Evolutionary conservation across 2,329 filamentous ascomycete genomes (phyloP), one percentile per base, ranked within the genome.

Genomic region (Aspergillus uvarum): DNA sequence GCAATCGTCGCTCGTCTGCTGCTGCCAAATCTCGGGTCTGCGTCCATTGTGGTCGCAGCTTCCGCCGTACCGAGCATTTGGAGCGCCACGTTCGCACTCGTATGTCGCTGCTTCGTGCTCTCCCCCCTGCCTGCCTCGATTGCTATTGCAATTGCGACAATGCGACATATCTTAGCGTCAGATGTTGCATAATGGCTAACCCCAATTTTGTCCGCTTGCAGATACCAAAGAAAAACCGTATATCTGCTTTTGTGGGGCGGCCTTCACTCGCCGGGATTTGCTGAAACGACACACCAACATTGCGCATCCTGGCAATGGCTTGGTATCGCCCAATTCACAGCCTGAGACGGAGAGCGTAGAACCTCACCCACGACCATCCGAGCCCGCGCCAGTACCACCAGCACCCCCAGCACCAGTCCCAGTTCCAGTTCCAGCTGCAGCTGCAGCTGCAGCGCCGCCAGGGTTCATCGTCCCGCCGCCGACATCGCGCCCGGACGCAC

Each of bases 191-290:
- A 24, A 21, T 7, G 19, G 22, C n/a, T 49, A 29, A 51, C 14
- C 14, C 47, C 24, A 56, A 21, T 19, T 63, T 69, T 54, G 67
- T 53, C 53, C 48, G 31, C 54, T 42, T 22, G 24, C 57, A 74
- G 72, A 74, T 59, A 74, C 72, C 24, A 74, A 74, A 52, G 72
- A 74, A 60, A 74, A 74, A 54, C 72, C 72, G 19, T 74, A 74
- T 56, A 68, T 72, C 47, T 74, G 72, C 60, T 74, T 72, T 64
- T 74, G 72, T 65, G 72, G 72, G 62, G 70, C 72, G 11, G 72
- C 72, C 2, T 74, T 74, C 59, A 73, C 72, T 59, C 72, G 72
- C 54, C 69, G 72, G 35, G 72, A 74, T 65, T 67, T 74, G 21
- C 53, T 74, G 47, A 74, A 74, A 60, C 68, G 72, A 58, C 72